Evolutionary conservation across 495 filamentous ascomycete genomes (phyloP).

Genomic region (Aspergillus diversus): DNA sequence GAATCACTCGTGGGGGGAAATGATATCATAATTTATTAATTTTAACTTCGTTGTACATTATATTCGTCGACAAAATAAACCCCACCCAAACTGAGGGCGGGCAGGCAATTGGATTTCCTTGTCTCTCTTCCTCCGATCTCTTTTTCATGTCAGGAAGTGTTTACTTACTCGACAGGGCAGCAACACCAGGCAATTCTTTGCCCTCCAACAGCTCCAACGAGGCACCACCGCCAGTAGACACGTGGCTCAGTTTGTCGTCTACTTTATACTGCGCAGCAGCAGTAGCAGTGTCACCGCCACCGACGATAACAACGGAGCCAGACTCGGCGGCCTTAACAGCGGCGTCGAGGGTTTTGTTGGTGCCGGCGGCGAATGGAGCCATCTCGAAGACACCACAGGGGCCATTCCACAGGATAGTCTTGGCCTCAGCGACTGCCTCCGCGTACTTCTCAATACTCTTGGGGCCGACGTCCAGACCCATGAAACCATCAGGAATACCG

Average conservation of each 20-base stretch:
- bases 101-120: neutral
- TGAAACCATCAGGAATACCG: slow-evolving; percentile 95
- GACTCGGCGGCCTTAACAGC: slow-evolving; percentile 76
- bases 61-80: slow-evolving; percentile 25
- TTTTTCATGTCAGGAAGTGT: slow-evolving; percentile 10
- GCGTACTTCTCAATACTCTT: slow-evolving; percentile 85
- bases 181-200: slow-evolving; percentile 93
- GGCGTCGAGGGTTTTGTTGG: slow-evolving; percentile 86
- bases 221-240: slow-evolving; percentile 95
- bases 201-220: slow-evolving; percentile 96
- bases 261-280: slow-evolving; percentile 96
- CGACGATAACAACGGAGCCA: slow-evolving; percentile 95
- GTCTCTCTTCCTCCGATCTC: slow-evolving; percentile 1
- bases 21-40: slow-evolving; percentile 57
- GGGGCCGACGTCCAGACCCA: slow-evolving; percentile 93
- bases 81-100: slow-evolving; percentile 7
- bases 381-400: slow-evolving; percentile 97
- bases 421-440: slow-evolving; percentile 78
- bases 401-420: slow-evolving; percentile 99
- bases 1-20: slow-evolving; percentile 14
- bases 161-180: slow-evolving; percentile 90
- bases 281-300: slow-evolving; percentile 96
- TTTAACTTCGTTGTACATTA: slow-evolving; percentile 33
- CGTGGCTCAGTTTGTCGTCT: slow-evolving; percentile 96
- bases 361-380: slow-evolving; percentile 88